phyloP scores from a whole-genome alignment of 1,139 yeast genomes.

The Suhomyces atakaporum region DNA sequence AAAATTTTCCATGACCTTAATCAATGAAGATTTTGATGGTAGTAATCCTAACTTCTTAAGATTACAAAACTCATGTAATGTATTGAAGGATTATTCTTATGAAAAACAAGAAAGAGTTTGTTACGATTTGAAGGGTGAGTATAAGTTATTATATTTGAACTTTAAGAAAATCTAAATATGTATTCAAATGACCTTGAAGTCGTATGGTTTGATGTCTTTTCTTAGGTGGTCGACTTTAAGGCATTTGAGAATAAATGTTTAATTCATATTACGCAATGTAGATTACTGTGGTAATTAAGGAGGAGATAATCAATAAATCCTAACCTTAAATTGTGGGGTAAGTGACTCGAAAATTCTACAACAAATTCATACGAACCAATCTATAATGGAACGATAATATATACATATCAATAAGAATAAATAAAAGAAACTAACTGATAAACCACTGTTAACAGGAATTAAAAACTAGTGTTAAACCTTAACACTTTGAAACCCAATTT shows the following conservation, averaged over 20 bases:
- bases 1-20: constrained; percentile 73
- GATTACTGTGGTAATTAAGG: too few relatives aligned
- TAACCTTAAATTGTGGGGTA: too few relatives aligned
- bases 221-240: constrained; percentile 17
- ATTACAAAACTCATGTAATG: constrained; percentile 34
- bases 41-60: constrained; percentile 25
- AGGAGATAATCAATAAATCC: too few relatives aligned
- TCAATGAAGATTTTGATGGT: constrained; percentile 39
- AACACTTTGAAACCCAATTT: constrained; percentile 8
- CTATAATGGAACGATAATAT: constrained; percentile 9
- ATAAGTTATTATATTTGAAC: constrained; percentile 50
- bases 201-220: constrained; percentile 8
- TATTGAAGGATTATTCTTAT: constrained; percentile 52
- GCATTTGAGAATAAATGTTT: background rate
- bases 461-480: constrained; percentile 9
- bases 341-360: too few relatives aligned
- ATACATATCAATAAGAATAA: constrained; percentile 13
- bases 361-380: constrained; percentile 9
- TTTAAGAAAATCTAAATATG: constrained; percentile 26
- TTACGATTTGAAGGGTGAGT: constrained; percentile 62
- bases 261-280: background rate
- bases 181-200: background rate
- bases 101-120: constrained; percentile 65
- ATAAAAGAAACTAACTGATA: constrained; percentile 9
- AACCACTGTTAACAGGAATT: constrained; percentile 3